Base-by-base conservation (phyloP, 1,284 basidiomycete genomes). In the Cryptococcus sp. region DNA sequence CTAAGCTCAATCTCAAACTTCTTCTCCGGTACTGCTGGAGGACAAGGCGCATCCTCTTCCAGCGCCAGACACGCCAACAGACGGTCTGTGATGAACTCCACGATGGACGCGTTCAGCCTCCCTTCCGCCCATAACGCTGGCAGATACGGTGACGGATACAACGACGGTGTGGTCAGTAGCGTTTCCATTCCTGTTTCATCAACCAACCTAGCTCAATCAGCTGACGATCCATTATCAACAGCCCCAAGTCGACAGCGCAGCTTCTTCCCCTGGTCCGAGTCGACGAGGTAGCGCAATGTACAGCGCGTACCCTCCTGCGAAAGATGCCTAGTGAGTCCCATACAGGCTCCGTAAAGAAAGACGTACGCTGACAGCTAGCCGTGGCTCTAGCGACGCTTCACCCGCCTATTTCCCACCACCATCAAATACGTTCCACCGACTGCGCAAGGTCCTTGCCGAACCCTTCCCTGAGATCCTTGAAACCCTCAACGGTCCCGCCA, bases 391-490 rank as follows among this genome's bases (percentile, higher is more conserved):
- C 13, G 60, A 47, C 20, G 31, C 48, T 5, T 53, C 70, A 20
- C 51, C 67, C 13, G 62, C 64, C 53, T 67, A 71, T 56, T 91
- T 90, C 74, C 90, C 91, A 3, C 86, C 90, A 23, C 80, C 93
- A 22, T 79, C 84, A 22, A 83, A 84, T 55, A 91, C 91, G 0
- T 93, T 91, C 88, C 82, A 84, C 65, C 87, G 91, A 35, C 82
- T 95, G 51, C 86, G 87, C 59, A 76, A 80, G 22, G 91, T 89
- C 84, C 86, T 94, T 25, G 81, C 79, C 59, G 84, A 86, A 60
- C 87, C 92, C 77, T 93, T 93, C 78, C 91, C 91, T 44, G 91
- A 95, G 71, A 84, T 95, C 19, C 88, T 89, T 45, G 91, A 95
- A 74, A 93, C 91, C 20, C 86, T 95, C 66, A 93, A 93, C 77